Conservation (phyloP, 306 rosid species). For the Luffa aegyptiaca region DNA sequence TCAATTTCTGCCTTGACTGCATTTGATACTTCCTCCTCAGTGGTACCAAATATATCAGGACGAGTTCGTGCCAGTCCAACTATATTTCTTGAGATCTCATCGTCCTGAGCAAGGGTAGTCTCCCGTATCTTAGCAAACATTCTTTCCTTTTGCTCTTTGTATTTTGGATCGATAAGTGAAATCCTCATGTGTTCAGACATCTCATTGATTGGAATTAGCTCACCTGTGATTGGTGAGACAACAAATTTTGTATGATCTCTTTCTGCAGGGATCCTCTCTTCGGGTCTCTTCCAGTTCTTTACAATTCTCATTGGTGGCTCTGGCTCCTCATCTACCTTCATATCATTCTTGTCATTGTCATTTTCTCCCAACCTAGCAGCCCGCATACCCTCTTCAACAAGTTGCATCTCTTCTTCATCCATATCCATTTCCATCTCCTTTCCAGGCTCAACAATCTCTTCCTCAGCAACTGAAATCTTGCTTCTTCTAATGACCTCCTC, state of each 20-base stretch:
- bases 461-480: constrained; percentile 59
- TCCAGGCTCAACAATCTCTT: constrained; percentile 63
- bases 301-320: constrained; percentile 95
- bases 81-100: constrained; percentile 73
- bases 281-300: constrained; percentile 97
- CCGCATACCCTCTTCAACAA: constrained; percentile 90
- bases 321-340: constrained; percentile 49
- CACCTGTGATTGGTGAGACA: constrained; percentile 88
- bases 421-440: constrained; percentile 97
- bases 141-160: constrained; percentile 90
- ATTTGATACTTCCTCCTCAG: constrained; percentile 94
- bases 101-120: constrained; percentile 94
- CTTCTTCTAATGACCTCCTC: constrained; percentile 96
- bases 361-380: constrained; percentile 59
- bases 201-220: constrained; percentile 72
- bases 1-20: constrained; percentile 98
- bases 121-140: constrained; percentile 98
- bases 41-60: constrained; percentile 97
- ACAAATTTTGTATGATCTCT: constrained; percentile 76
- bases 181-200: constrained; percentile 98
- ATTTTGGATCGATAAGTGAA: constrained; percentile 95
- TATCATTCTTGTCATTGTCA: constrained; percentile 50
- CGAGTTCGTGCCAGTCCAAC: constrained; percentile 93
- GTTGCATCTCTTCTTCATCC: constrained; percentile 94
- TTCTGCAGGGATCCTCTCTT: constrained; percentile 74